Evolutionary conservation across 192 early-diverging fungal genomes (phyloP), one percentile per base, ranked within the genome.

Genomic region (Rhizoclosmatium sp.): DNA sequence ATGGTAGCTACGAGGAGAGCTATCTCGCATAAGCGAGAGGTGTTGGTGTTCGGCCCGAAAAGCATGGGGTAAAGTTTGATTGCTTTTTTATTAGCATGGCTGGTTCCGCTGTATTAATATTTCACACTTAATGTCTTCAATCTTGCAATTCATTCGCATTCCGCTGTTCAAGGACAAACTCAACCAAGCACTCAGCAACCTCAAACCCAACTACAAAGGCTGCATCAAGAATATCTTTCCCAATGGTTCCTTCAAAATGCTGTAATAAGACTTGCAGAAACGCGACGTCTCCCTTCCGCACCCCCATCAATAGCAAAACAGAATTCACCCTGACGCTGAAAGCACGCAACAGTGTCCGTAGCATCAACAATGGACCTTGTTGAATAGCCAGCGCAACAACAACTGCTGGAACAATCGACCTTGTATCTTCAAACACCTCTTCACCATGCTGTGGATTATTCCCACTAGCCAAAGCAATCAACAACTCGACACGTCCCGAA

Each of bases 261-360:
- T 75, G 41, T 21, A 75, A 47, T 44, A 75, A 46, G 3, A 75
- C 45, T 19, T 62, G 59, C 39, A 75, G 58, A 21, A 62, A 7
- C 31, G 19, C 59, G 5, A 62, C 44, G n/a, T 19, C 9, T 12
- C 72, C 72, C 7, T n/a, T 21, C 59, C 72, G 56, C 5, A 75
- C 59, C 5, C 72, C 72, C 72, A 75, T 75, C 42, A 75, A n/a
- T 45, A 75, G 19, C 45, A 75, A 62, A 5, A 75, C 72, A 47
- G 23, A 10, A 3, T 21, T n/a, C 10, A 75, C 40, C 16, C 40
- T 45, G 59, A 75, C 58, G 5, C 42, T 14, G 47, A 75, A 75
- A 10, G 23, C 59, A 40, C 47, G n/a, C 41, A 75, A 39, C 40
- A 75, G 44, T 2, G 72, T 45, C 14, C 58, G n/a, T 12, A 75